These are phyloP conservation scores for Termitomyces sp. DNA, from an alignment of 768 basidiomycete species.

Conservation along the genomic window DNA sequence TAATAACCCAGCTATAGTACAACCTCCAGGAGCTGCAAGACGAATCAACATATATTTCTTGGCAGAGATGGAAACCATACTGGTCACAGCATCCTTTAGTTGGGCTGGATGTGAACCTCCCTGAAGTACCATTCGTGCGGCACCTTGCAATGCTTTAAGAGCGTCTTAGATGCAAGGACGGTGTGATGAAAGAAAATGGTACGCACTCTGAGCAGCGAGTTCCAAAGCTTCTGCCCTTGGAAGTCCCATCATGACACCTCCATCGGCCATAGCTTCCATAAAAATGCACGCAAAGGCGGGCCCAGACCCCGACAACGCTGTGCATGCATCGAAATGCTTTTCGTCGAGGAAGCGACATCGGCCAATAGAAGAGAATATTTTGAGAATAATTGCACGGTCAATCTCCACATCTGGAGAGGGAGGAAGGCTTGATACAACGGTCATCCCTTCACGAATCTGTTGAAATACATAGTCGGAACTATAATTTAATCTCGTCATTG, in stretches of 20 bases:
- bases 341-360: conserved; percentile 95
- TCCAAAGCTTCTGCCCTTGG: conserved; percentile 92
- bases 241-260: conserved; percentile 99
- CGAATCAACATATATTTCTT: not conserved
- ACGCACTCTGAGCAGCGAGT: conserved; percentile 88
- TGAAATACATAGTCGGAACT: not conserved
- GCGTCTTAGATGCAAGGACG: not conserved
- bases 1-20: conserved; percentile 95
- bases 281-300: conserved; percentile 97
- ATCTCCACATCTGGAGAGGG: conserved; percentile 43
- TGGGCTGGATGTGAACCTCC: conserved; percentile 90
- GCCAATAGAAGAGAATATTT: conserved; percentile 97
- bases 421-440: conserved; percentile 76
- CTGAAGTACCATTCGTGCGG: conserved; percentile 92
- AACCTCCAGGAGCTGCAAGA: conserved; percentile 84
- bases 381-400: conserved; percentile 70
- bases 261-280: conserved; percentile 97
- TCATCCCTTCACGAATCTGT: conserved; percentile 99
- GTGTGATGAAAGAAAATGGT: not conserved
- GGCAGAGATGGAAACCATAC: conserved; percentile 38
- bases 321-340: conserved; percentile 98
- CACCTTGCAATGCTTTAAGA: conserved; percentile 83
- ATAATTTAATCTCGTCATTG: not conserved
- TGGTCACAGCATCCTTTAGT: conserved; percentile 96
- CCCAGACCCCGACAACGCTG: conserved; percentile 91